Percentiles rank a stretch among this genome's conserved stretches.
These are phyloP conservation scores for Pseudoperonospora humuli DNA, from an alignment of 352 stramenopile genomes.

Conservation along the genomic window DNA sequence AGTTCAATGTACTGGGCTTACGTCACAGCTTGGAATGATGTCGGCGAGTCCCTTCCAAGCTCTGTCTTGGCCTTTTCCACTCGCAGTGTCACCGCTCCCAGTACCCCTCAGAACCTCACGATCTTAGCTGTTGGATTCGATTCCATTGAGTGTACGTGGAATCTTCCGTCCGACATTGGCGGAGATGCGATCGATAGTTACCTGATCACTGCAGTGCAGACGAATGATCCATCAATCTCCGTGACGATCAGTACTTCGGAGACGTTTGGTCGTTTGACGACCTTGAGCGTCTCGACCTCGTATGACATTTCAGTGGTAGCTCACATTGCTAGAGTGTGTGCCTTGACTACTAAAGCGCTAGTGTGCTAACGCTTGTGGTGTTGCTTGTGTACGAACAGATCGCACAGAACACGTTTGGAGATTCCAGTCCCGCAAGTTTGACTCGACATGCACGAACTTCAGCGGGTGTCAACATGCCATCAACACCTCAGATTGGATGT, in stretches of 20 bases:
- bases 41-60: conserved; percentile 29
- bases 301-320: conserved; percentile 46
- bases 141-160: conserved; percentile 30
- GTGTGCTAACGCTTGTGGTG: no score
- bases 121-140: conserved; percentile 27
- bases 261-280: background rate
- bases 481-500: conserved; percentile 25
- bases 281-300: conserved; percentile 7
- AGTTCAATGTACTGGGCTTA: conserved; percentile 38
- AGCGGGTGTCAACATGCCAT: conserved; percentile 5
- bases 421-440: conserved; percentile 12
- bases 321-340: no score
- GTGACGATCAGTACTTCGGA: background rate
- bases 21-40: conserved; percentile 26
- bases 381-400: conserved; percentile 3
- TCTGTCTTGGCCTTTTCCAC: conserved; percentile 17
- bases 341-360: no score
- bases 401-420: conserved; percentile 11
- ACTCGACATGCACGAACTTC: conserved; percentile 25
- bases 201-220: conserved; percentile 9
- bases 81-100: conserved; percentile 17
- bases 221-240: conserved; percentile 3
- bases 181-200: conserved; percentile 33
- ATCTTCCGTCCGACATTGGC: conserved; percentile 25
- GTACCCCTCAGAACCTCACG: conserved; percentile 19